Conservation (phyloP, 495 filamentous ascomycete genomes). For the Penicillium malachiteum region DNA sequence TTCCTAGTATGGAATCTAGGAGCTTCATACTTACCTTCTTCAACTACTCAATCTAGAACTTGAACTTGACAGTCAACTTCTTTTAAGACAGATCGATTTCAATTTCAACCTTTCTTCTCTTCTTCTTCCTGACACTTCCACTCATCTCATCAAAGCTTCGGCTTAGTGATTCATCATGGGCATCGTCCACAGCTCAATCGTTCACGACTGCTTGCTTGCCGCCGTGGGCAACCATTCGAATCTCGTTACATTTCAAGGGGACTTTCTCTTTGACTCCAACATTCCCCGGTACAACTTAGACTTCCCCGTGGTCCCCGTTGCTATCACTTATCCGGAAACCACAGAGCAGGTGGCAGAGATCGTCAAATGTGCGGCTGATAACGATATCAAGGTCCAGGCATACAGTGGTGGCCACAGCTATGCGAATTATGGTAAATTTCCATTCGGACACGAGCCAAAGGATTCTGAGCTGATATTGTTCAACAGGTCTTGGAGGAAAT, state of each 20-base stretch:
- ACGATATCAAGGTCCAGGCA: constrained; percentile 62
- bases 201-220: constrained; percentile 13
- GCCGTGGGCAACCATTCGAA: constrained; percentile 13
- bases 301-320: constrained; percentile 56
- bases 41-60: neutral
- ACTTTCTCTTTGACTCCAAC: constrained; percentile 3
- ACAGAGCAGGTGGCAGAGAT: constrained; percentile 57
- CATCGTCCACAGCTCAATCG: constrained; percentile 7
- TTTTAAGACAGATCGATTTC: neutral
- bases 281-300: constrained; percentile 60
- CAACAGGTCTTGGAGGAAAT: constrained; percentile 44
- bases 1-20: neutral
- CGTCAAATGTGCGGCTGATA: constrained; percentile 55
- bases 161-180: constrained; percentile 9
- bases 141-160: neutral
- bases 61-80: neutral
- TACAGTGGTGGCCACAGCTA: constrained; percentile 75
- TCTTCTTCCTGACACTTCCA: neutral
- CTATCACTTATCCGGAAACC: constrained; percentile 59
- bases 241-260: constrained; percentile 9
- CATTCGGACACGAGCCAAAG: neutral
- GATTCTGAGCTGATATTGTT: neutral
- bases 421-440: constrained; percentile 47
- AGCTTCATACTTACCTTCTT: neutral
- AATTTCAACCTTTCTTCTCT: neutral